These are phyloP conservation scores for Zasmidium citrigriseum DNA, from an alignment of 2,329 filamentous ascomycete genomes.

Conservation along the genomic window DNA sequence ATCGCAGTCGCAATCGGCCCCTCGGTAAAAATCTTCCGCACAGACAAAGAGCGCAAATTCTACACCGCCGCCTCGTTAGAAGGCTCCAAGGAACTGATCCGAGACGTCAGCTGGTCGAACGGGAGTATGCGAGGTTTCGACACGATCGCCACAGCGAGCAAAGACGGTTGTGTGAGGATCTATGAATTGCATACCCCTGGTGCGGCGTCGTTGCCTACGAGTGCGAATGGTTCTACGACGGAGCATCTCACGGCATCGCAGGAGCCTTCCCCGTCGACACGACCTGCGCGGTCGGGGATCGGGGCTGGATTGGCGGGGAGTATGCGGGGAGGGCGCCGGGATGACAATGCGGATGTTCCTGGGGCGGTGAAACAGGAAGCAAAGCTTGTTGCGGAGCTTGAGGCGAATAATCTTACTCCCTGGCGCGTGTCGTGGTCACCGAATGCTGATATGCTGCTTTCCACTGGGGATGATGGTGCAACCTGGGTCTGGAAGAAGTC, in stretches of 20 bases:
- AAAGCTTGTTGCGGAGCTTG: constrained; percentile 66
- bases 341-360: constrained; percentile 56
- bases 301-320: constrained; percentile 54
- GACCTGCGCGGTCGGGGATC: constrained; percentile 47
- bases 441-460: constrained; percentile 68
- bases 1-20: constrained; percentile 87
- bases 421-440: constrained; percentile 71
- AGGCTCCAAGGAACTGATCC: constrained; percentile 70
- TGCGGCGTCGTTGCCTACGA: constrained; percentile 25
- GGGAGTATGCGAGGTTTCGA: constrained; percentile 90
- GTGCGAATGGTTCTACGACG: constrained; percentile 19
- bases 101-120: constrained; percentile 89
- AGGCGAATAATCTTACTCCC: constrained; percentile 68
- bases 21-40: constrained; percentile 79
- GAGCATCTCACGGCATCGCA: constrained; percentile 10
- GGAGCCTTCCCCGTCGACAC: constrained; percentile 17
- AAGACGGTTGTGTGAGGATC: constrained; percentile 87
- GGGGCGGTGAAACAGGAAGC: constrained; percentile 67
- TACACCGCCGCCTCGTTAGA: constrained; percentile 78
- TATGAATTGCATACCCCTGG: constrained; percentile 71
- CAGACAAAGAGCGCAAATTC: constrained; percentile 73
- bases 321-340: constrained; percentile 51
- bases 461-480: constrained; percentile 73
- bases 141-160: constrained; percentile 85
- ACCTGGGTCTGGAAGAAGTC: constrained; percentile 54